phyloP scores from a whole-genome alignment of 371 early-diverging fungal genomes.

The Mucor racemosus region DNA sequence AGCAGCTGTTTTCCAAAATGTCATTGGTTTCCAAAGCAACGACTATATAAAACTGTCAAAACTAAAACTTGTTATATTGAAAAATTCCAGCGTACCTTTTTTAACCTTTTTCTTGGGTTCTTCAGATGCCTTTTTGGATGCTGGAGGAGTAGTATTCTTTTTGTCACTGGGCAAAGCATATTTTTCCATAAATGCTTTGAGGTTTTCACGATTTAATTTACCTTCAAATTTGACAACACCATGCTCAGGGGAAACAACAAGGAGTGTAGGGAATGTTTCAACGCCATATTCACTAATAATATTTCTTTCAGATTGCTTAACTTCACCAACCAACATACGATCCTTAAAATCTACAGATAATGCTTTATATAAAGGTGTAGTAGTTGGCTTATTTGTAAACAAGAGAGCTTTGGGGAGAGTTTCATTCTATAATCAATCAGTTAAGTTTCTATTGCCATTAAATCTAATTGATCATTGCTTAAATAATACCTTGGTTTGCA shows the following conservation, averaged over 20 bases:
- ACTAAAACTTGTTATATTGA: background rate
- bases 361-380: constrained; percentile 85
- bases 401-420: constrained; percentile 72
- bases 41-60: constrained; percentile 12
- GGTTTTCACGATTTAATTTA: constrained; percentile 59
- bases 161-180: constrained; percentile 49
- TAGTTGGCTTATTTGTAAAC: constrained; percentile 73
- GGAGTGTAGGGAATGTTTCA: constrained; percentile 65
- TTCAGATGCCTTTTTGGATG: constrained; percentile 11
- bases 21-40: constrained; percentile 24
- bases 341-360: constrained; percentile 77
- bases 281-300: constrained; percentile 61
- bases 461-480: background rate
- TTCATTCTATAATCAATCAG: constrained; percentile 33
- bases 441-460: background rate
- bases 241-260: constrained; percentile 56
- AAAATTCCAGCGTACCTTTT: constrained; percentile 15
- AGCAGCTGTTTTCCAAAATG: constrained; percentile 10
- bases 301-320: constrained; percentile 59
- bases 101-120: constrained; percentile 14
- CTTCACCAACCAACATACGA: constrained; percentile 76
- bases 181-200: constrained; percentile 61
- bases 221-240: constrained; percentile 47
- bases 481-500: constrained; percentile 48
- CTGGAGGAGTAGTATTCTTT: constrained; percentile 25